Evolutionary conservation across 1,139 yeast species (phyloP), one percentile per base, ranked within the genome.

Genomic region (Diutina catenulata): DNA sequence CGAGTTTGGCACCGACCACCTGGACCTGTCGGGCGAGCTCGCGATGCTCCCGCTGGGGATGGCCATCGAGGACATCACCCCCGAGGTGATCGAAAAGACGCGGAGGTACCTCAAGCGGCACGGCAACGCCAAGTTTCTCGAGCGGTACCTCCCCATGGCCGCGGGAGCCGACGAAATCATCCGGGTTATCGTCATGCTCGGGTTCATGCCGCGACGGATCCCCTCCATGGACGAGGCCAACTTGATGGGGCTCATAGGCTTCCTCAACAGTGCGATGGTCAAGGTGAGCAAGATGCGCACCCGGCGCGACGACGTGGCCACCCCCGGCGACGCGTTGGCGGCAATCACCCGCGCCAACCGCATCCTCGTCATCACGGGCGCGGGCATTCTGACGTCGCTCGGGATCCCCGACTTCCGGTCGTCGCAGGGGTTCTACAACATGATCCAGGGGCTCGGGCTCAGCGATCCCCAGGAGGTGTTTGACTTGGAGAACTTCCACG

Each of bases 391-490:
- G n/a, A 88, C 96, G 4, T 76, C 88, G 26, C 61, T 88, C 41
- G 97, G 96, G 1, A 88, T 88, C 40, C 96, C 97, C 0, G 98
- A 91, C 59, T 91, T 91, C 59, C 71, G 98, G 51, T 87, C 96
- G 0, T 77, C 87, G 6, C 69, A 81, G 45, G 98, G 98, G 35
- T 75, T 91, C 43, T 91, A 91, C 56, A 69, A 86, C 2, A 73
- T 73, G 50, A 72, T 91, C 44, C 68, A 70, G 39, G 70, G 74
- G 47, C 43, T 53, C 37, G 95, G 95, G 0, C 62, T 88, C 27
- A 73, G 72, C 40, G 97, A 91, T 50, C 97, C 97, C 0, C 97
- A 91, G 55, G 95, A 87, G 51, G 96, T 91, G 33, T 91, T 91
- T 57, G 91, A 86, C 52, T 62, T 84, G 40, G 72, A 70, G 33